phyloP scores from a whole-genome alignment of 1,139 yeast genomes.

The Blastobotrys illinoisensis region DNA sequence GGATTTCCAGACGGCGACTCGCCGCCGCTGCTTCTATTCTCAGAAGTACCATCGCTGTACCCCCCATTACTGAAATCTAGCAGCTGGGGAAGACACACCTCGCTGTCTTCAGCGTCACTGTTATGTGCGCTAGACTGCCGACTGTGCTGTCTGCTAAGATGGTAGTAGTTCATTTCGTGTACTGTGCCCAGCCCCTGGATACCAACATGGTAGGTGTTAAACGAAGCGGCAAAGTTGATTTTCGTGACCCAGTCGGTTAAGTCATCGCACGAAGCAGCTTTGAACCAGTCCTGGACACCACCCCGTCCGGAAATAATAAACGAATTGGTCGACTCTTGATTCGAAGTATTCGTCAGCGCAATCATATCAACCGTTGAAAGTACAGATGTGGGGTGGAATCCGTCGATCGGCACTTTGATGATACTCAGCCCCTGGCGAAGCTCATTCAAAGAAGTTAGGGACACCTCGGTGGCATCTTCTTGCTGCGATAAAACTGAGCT shows the following conservation, averaged over 20 bases:
- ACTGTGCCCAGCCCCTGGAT: conserved; percentile 17
- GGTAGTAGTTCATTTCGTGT: background rate
- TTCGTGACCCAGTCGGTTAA: conserved; percentile 50
- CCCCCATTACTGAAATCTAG: conserved; percentile 1
- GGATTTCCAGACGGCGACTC: background rate
- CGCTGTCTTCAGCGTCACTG: background rate
- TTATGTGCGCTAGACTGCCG: background rate
- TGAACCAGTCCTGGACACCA: conserved; percentile 35
- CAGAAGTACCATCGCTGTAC: background rate
- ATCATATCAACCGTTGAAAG: conserved; percentile 35
- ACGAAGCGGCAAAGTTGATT: conserved; percentile 51
- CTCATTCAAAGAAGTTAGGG: conserved; percentile 9
- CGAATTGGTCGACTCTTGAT: conserved; percentile 15
- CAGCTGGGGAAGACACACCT: background rate
- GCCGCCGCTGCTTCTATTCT: background rate
- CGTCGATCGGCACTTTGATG: conserved; percentile 35
- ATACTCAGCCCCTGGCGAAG: conserved; percentile 11
- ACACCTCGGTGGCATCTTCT: conserved; percentile 4
- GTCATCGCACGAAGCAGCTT: conserved; percentile 35
- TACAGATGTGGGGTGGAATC: conserved; percentile 35
- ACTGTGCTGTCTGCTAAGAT: background rate
- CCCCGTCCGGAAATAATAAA: conserved; percentile 32
- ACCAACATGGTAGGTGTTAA: conserved; percentile 40
- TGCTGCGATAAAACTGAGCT: conserved; percentile 15
- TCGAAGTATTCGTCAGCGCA: conserved; percentile 28